phyloP scores from a whole-genome alignment of 108 stramenopile genomes.

The Fistulifera pelliculosa region DNA sequence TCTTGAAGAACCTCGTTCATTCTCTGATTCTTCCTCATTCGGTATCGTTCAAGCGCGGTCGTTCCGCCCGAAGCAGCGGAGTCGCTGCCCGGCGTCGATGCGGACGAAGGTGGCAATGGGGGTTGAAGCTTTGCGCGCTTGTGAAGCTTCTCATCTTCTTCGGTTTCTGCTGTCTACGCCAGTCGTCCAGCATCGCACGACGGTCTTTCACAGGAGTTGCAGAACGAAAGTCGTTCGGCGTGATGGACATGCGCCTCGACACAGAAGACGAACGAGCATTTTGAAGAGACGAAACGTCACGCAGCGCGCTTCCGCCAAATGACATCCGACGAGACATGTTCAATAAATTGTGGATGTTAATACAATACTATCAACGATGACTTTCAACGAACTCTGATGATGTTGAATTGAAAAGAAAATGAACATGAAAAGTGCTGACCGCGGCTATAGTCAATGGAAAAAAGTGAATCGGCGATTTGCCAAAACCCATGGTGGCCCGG shows the following conservation, averaged over 20 bases:
- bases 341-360: too few species aligned
- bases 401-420: too few species aligned
- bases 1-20: neutral
- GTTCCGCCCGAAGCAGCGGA: constrained; percentile 2
- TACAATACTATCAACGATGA: too few species aligned
- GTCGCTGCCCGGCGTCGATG: neutral
- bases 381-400: too few species aligned
- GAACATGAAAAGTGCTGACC: too few species aligned
- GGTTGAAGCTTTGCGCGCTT: constrained; percentile 1
- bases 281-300: constrained; percentile 7
- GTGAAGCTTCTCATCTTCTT: constrained; percentile 4
- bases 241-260: constrained; percentile 22
- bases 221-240: neutral
- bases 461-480: too few species aligned
- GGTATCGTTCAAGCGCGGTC: constrained; percentile 4
- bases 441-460: too few species aligned
- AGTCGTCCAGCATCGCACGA: constrained; percentile 65
- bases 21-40: constrained; percentile 1
- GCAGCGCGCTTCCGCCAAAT: constrained; percentile 17
- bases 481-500: too few species aligned
- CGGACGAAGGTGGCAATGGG: neutral
- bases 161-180: constrained; percentile 30
- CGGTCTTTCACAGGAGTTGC: constrained; percentile 45
- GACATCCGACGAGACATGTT: constrained; percentile 18
- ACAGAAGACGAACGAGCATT: constrained; percentile 12